Evolutionary conservation across 805 yeast genomes (phyloP), one percentile per base, ranked within the genome.

Genomic region (fission yeast (Schizosaccharomyces pombe)): DNA sequence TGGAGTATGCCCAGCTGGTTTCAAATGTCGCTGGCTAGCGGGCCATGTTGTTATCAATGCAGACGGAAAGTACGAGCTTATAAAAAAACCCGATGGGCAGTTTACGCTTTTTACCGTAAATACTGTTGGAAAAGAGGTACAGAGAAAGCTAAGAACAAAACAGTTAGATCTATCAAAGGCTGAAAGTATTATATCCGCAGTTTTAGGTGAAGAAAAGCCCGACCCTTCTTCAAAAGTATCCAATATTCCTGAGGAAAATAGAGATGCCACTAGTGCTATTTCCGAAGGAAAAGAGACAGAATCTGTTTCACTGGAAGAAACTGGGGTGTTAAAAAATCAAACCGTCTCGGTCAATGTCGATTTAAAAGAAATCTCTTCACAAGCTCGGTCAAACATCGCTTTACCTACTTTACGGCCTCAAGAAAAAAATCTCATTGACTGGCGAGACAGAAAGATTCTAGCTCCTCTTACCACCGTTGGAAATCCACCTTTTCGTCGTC

Each of bases 401-500:
- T 75, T 94, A 1, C 80, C 86, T 6, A 43, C 49, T 19, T 77
- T 81, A 67, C 77, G 76, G 61, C 73, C 85, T 0, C 69, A 74
- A n/a, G 97, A 91, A 65, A 91, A 91, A 76, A 43, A 24, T 8
- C 14, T n/a, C 16, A 49, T 49, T 49, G 53, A 49, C 53, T 49
- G 53, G 53, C n/a, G 12, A 19, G 31, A 24, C 9, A 24, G 53
- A 16, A 30, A 24, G 26, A 85, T 91, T 57, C 80, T 91, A 5
- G 85, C 96, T 1, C 99, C 99, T 1, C 73, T 91, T 58, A 93
- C 99, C 33, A 91, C 99, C 0, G 98, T 91, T 4, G 99, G 99
- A 24, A 91, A 91, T 67, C 72, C 91, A 61, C 98, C 99, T 14
- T 91, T 77, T 68, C 80, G 99, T 66, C 75, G 97, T 61, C 72